Evolutionary conservation across 2,329 filamentous ascomycete genomes (phyloP).

Genomic region (Alternaria alternata): DNA sequence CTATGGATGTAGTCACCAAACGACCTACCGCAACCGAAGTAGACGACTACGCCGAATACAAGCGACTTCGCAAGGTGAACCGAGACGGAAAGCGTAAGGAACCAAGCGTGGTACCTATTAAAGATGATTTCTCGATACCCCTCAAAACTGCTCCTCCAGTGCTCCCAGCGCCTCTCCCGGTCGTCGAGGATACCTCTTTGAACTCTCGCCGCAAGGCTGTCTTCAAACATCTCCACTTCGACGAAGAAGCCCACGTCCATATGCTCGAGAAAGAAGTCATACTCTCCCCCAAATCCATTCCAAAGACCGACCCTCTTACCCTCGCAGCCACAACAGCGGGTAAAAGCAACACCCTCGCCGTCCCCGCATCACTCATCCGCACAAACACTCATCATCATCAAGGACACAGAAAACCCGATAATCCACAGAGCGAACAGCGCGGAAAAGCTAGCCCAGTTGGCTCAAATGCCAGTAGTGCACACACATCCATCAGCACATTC

Average conservation of each 20-base stretch:
- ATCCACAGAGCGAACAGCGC: not conserved
- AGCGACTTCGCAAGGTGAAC: slow-evolving; percentile 47
- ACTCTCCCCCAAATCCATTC: slow-evolving; percentile 20
- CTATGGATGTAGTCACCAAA: slow-evolving; percentile 49
- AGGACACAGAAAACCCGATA: not conserved
- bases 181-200: not conserved
- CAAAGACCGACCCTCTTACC: slow-evolving; percentile 11
- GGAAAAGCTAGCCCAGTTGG: not conserved
- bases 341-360: slow-evolving; percentile 3
- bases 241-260: slow-evolving; percentile 12
- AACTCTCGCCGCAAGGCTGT: slow-evolving; percentile 9
- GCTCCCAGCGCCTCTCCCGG: not conserved
- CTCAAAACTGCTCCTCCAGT: slow-evolving; percentile 24
- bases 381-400: not conserved
- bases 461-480: slow-evolving; percentile 22
- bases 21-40: slow-evolving; percentile 55
- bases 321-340: not conserved
- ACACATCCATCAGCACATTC: slow-evolving; percentile 12
- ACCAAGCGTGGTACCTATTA: not conserved
- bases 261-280: not conserved
- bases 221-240: slow-evolving; percentile 20
- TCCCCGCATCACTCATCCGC: not conserved
- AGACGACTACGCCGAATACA: slow-evolving; percentile 60
- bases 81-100: slow-evolving; percentile 24
- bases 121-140: not conserved